These are phyloP conservation scores for Candida tammaniensis DNA, from an alignment of 805 yeast species.

Conservation along the genomic window DNA sequence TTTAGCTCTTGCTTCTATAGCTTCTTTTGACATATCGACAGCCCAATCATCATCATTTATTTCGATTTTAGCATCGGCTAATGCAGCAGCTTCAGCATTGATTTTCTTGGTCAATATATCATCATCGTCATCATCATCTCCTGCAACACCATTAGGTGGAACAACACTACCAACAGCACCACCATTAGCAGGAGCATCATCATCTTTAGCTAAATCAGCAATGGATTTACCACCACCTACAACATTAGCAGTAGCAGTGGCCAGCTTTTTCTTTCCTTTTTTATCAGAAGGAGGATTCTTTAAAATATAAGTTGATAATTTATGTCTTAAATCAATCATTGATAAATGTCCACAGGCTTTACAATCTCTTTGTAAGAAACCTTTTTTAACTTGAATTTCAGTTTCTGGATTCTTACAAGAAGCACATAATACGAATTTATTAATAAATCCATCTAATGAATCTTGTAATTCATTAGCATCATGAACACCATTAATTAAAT, in stretches of 20 bases:
- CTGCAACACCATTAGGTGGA: conserved; percentile 39
- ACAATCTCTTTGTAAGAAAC: conserved; percentile 82
- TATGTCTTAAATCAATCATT: conserved; percentile 78
- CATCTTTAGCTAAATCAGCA: conserved; percentile 64
- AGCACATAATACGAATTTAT: conserved; percentile 88
- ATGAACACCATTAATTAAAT: conserved; percentile 91
- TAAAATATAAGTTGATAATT: conserved; percentile 78
- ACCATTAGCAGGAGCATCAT: conserved; percentile 24
- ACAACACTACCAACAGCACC: conserved; percentile 16
- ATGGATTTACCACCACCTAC: conserved; percentile 85
- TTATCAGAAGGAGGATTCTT: conserved; percentile 82
- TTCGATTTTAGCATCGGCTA: conserved; percentile 47
- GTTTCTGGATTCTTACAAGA: conserved; percentile 98
- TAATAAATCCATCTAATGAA: conserved; percentile 88
- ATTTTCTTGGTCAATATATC: conserved; percentile 75
- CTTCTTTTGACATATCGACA: conserved; percentile 95
- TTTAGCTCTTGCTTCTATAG: conserved; percentile 85
- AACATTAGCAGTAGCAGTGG: conserved; percentile 86
- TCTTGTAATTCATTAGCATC: conserved; percentile 90
- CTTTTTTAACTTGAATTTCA: conserved; percentile 76
- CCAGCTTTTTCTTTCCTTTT: conserved; percentile 61
- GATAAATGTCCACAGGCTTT: conserved; percentile 97
- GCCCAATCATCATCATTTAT: conserved; percentile 95
- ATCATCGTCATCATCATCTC: conserved; percentile 56
- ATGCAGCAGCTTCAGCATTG: conserved; percentile 77